phyloP scores from a whole-genome alignment of 2,329 filamentous ascomycete genomes.

The Parafenestella ontariensis region DNA sequence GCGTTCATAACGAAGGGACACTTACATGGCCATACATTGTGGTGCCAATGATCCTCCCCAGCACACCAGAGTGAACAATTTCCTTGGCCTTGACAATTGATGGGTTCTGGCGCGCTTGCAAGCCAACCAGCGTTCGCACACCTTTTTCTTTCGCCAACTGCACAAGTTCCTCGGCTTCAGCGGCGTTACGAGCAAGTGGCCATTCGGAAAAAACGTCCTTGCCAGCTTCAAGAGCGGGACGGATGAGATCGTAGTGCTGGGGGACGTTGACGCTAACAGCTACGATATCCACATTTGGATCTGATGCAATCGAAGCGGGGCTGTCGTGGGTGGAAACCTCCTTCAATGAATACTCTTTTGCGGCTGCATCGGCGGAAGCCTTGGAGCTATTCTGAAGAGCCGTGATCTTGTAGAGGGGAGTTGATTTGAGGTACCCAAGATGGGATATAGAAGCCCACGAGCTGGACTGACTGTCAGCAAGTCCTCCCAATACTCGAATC shows the following conservation, averaged over 20 bases:
- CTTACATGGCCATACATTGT: conserved; percentile 37
- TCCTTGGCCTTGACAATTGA: conserved; percentile 52
- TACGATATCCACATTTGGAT: conserved; percentile 58
- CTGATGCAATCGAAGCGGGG: conserved; percentile 53
- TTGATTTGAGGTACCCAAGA: conserved; percentile 45
- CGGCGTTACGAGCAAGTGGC: conserved; percentile 54
- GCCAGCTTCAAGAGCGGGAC: conserved; percentile 51
- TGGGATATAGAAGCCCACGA: conserved; percentile 51
- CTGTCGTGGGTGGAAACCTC: conserved; percentile 53
- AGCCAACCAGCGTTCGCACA: conserved; percentile 55
- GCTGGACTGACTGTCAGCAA: conserved; percentile 15
- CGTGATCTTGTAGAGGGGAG: conserved; percentile 55
- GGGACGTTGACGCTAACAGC: conserved; percentile 55
- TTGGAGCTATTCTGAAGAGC: conserved; percentile 59
- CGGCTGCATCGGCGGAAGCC: conserved; percentile 52
- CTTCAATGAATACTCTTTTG: conserved; percentile 46
- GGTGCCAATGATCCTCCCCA: conserved; percentile 53
- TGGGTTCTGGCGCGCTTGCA: conserved; percentile 56
- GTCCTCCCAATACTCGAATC: not conserved
- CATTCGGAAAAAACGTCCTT: conserved; percentile 59
- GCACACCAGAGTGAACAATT: conserved; percentile 51
- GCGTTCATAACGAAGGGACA: not conserved
- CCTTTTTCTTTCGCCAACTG: conserved; percentile 51
- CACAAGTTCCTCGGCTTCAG: conserved; percentile 54
- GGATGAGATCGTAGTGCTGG: conserved; percentile 52